Percentiles rank a stretch among this genome's conserved stretches.
Conservation (phyloP, 208 protist species). For the Strigomonas galati region DNA sequence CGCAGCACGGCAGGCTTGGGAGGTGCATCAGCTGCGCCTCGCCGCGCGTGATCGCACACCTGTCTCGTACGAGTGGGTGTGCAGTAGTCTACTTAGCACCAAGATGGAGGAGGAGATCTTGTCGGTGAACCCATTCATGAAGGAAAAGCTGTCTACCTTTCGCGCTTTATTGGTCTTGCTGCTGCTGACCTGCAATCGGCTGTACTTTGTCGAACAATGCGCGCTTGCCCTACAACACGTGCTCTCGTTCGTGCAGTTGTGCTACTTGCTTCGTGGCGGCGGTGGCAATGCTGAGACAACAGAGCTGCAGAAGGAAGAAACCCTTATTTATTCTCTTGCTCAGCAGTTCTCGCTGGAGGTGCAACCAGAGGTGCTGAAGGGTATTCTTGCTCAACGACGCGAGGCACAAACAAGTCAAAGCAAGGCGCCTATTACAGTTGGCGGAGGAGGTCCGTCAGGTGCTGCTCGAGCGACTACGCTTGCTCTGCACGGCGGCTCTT, state of each 20-base stretch:
- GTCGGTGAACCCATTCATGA: constrained; percentile 64
- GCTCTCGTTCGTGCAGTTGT: constrained; percentile 48
- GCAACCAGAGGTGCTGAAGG: constrained; percentile 19
- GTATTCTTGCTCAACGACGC: constrained; percentile 13
- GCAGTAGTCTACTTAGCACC: constrained; percentile 49
- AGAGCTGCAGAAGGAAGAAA: neutral
- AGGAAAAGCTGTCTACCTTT: constrained; percentile 14
- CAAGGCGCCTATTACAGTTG: constrained; percentile 8
- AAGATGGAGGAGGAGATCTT: constrained; percentile 44
- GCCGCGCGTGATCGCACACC: constrained; percentile 22
- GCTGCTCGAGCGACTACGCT: constrained; percentile 37
- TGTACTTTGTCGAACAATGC: constrained; percentile 55
- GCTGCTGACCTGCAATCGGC: constrained; percentile 66
- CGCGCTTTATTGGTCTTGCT: constrained; percentile 42
- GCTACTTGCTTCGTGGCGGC: constrained; percentile 35
- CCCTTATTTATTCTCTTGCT: constrained; percentile 27
- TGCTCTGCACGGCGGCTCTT: constrained; percentile 38
- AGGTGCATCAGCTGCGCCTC: constrained; percentile 30
- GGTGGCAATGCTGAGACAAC: neutral
- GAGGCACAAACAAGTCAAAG: neutral
- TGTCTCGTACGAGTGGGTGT: constrained; percentile 60
- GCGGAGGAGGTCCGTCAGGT: constrained; percentile 22
- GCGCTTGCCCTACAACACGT: constrained; percentile 40
- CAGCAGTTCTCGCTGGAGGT: constrained; percentile 58
- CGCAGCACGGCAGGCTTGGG: neutral